A percentile compares a stretch with the other conserved stretches of the same genome.
These are phyloP conservation scores for Magnusiomyces paraingens DNA, from an alignment of 1,139 yeast species.

Conservation along the genomic window DNA sequence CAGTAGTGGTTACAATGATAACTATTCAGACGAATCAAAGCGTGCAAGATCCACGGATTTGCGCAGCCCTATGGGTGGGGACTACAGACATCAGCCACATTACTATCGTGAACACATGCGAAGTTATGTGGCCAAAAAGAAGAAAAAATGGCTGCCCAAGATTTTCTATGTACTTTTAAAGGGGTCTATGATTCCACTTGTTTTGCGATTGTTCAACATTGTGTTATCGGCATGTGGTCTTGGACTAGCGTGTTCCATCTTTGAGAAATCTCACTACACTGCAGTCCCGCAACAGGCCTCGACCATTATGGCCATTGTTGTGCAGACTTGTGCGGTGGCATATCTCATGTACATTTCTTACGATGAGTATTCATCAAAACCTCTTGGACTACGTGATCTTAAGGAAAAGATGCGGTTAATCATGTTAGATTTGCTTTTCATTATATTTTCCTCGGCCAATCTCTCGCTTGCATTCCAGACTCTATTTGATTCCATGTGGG, in stretches of 20 bases:
- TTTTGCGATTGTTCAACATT: constrained; percentile 63
- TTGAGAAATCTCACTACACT: constrained; percentile 32
- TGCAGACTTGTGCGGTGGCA: constrained; percentile 69
- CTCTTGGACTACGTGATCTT: constrained; percentile 82
- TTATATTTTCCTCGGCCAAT: constrained; percentile 90
- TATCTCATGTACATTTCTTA: constrained; percentile 77
- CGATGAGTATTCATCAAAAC: constrained; percentile 89
- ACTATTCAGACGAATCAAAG: neutral
- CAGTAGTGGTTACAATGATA: no score
- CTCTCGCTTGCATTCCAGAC: constrained; percentile 80
- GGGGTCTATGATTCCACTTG: constrained; percentile 75
- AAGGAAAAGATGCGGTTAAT: constrained; percentile 70
- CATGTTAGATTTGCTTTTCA: constrained; percentile 74
- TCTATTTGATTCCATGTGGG: constrained; percentile 76
- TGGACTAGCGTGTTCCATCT: constrained; percentile 23
- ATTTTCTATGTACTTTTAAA: constrained; percentile 54
- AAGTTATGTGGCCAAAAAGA: constrained; percentile 1
- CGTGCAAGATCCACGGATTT: no score
- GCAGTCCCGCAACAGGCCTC: constrained; percentile 74
- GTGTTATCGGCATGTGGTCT: constrained; percentile 32
- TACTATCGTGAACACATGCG: constrained; percentile 1
- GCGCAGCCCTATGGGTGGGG: neutral
- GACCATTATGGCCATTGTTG: constrained; percentile 86
- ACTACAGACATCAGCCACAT: neutral
- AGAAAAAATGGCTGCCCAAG: constrained; percentile 52